These are phyloP conservation scores for Citrullus colocynthis DNA, from an alignment of 306 rosid species.

Conservation along the genomic window DNA sequence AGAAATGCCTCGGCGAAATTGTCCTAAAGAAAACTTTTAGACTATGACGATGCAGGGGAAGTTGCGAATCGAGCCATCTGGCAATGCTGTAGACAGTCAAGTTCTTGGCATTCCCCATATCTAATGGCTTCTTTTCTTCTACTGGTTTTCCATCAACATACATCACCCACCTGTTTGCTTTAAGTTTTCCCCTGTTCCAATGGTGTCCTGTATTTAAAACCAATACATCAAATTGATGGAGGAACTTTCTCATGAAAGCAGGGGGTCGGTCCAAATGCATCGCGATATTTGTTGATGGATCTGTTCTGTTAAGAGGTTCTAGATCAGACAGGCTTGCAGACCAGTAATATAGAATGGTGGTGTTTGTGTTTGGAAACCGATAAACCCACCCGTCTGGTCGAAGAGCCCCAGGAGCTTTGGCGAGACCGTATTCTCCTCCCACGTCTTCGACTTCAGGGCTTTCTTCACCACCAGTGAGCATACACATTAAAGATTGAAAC, in stretches of 20 bases:
- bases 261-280: slow-evolving; percentile 94
- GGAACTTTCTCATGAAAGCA: slow-evolving; percentile 56
- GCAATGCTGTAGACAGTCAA: slow-evolving; percentile 48
- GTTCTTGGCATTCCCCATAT: slow-evolving; percentile 56
- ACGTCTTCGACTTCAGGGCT: slow-evolving; percentile 55
- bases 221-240: slow-evolving; percentile 54
- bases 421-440: slow-evolving; percentile 63
- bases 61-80: slow-evolving; percentile 71
- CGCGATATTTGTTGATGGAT: slow-evolving; percentile 41
- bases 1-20: slow-evolving; percentile 74
- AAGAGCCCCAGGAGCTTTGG: slow-evolving; percentile 62
- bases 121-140: slow-evolving; percentile 35
- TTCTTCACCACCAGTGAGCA: slow-evolving; percentile 65
- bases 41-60: slow-evolving; percentile 32
- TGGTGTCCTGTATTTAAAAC: slow-evolving; percentile 95
- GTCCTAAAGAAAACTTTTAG: slow-evolving; percentile 85
- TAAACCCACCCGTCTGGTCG: slow-evolving; percentile 98
- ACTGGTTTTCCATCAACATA: slow-evolving; percentile 51
- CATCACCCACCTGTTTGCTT: slow-evolving; percentile 75
- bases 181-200: slow-evolving; percentile 83
- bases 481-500: slow-evolving; percentile 91
- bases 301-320: slow-evolving; percentile 38
- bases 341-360: slow-evolving; percentile 88
- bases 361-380: slow-evolving; percentile 60
- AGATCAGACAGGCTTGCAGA: slow-evolving; percentile 82